Evolutionary conservation across 108 stramenopile species (phyloP).

Genomic region (Fistulifera solaris): DNA sequence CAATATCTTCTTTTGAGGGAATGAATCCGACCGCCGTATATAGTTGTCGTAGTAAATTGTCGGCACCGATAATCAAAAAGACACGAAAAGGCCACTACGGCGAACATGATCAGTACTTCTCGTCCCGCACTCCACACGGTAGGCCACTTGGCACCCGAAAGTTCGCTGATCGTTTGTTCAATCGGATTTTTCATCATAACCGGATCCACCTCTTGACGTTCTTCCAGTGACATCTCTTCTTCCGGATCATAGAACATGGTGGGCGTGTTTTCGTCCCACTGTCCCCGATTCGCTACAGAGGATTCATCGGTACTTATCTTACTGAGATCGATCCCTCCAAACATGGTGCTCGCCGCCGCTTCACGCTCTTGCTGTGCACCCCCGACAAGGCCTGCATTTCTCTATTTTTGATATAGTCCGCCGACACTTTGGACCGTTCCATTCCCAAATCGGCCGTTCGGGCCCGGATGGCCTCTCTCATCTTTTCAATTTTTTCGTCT

Average conservation of each 20-base stretch:
- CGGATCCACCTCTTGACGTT: slow-evolving; percentile 65
- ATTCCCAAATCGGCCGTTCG: slow-evolving; percentile 52
- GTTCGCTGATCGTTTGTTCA: slow-evolving; percentile 47
- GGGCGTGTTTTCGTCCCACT: slow-evolving; percentile 20
- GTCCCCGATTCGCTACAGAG: neutral
- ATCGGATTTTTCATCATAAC: slow-evolving; percentile 36
- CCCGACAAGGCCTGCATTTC: slow-evolving; percentile 35
- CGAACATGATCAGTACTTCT: slow-evolving; percentile 45
- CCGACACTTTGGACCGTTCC: slow-evolving; percentile 52
- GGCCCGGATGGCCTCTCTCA: slow-evolving; percentile 55
- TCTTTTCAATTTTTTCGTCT: slow-evolving; percentile 35
- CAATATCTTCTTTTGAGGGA: slow-evolving; percentile 46
- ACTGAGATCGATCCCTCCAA: slow-evolving; percentile 40
- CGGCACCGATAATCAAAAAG: slow-evolving; percentile 48
- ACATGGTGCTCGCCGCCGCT: slow-evolving; percentile 7
- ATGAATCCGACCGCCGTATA: slow-evolving; percentile 50
- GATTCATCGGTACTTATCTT: slow-evolving; percentile 27
- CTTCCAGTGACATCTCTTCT: slow-evolving; percentile 67
- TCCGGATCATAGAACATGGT: slow-evolving; percentile 59
- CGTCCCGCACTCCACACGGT: slow-evolving; percentile 31
- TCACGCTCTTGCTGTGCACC: neutral
- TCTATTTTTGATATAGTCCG: slow-evolving; percentile 44
- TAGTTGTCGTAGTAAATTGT: slow-evolving; percentile 38
- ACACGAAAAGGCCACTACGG: slow-evolving; percentile 46
- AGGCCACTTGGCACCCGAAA: slow-evolving; percentile 46